Percentiles rank a stretch among this genome's conserved stretches.
Evolutionary conservation across 352 stramenopile genomes (phyloP).

Genomic region (Globisporangium nodosum): DNA sequence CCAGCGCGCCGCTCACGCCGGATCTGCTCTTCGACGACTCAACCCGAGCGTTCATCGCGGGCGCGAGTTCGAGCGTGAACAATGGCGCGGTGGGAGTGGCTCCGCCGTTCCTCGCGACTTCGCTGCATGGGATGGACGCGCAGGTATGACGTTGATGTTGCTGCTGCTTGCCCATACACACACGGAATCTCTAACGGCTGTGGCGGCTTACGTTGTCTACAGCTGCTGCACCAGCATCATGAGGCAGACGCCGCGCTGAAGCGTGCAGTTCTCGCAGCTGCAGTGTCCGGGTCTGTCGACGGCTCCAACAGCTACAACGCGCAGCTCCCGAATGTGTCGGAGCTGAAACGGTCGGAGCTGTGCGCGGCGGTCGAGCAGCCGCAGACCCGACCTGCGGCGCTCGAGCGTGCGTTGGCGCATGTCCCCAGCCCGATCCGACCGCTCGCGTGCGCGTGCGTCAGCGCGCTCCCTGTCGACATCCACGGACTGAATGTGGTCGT

Average conservation of each 20-base stretch:
- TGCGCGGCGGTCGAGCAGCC: background rate
- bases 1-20: conserved; percentile 5
- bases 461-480: conserved; percentile 20
- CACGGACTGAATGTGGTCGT: conserved; percentile 34
- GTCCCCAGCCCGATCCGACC: conserved; percentile 22
- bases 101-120: background rate
- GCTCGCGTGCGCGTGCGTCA: conserved; percentile 18
- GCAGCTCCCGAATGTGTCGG: background rate
- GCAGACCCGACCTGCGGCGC: background rate
- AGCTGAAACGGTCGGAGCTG: background rate
- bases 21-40: conserved; percentile 6
- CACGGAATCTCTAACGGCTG: background rate
- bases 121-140: background rate
- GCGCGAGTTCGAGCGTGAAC: background rate
- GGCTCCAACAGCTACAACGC: background rate
- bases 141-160: background rate
- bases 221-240: background rate
- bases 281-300: background rate
- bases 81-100: background rate
- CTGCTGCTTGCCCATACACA: background rate
- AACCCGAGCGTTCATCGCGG: background rate
- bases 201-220: background rate
- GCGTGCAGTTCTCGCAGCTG: background rate
- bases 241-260: background rate
- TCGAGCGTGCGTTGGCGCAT: conserved; percentile 1